Evolutionary conservation across 2,329 filamentous ascomycete species (phyloP).

Genomic region (Penicillium sp.): DNA sequence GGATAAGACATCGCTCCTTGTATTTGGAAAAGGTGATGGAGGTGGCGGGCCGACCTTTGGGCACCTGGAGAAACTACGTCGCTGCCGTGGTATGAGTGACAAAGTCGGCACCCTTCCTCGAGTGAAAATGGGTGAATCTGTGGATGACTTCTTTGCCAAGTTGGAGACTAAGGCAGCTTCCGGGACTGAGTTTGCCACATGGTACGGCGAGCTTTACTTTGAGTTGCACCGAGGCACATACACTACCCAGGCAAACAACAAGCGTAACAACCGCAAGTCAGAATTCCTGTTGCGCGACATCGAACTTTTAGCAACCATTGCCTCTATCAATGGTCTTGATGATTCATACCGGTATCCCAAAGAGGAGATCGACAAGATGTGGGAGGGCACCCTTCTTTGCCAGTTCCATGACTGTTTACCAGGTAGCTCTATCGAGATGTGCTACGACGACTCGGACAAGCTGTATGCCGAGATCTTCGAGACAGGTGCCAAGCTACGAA

Average conservation of each 20-base stretch:
- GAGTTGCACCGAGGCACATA: constrained; percentile 96
- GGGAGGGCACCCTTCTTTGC: constrained; percentile 85
- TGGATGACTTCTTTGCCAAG: constrained; percentile 89
- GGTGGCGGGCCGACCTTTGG: constrained; percentile 92
- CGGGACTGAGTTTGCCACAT: constrained; percentile 75
- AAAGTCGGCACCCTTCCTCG: constrained; percentile 77
- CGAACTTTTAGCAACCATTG: constrained; percentile 81
- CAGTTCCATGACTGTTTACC: constrained; percentile 98
- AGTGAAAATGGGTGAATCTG: constrained; percentile 81
- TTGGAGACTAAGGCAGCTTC: constrained; percentile 71
- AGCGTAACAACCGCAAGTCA: constrained; percentile 82
- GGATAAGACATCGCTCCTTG: constrained; percentile 81
- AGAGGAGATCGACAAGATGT: constrained; percentile 89
- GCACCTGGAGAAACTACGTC: constrained; percentile 88
- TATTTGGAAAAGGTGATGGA: constrained; percentile 95
- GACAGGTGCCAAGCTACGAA: constrained; percentile 67
- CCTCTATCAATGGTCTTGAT: constrained; percentile 63
- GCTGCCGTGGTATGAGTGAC: constrained; percentile 88
- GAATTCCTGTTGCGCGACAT: constrained; percentile 83
- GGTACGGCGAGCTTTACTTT: constrained; percentile 98
- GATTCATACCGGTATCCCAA: constrained; percentile 82
- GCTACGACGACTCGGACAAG: constrained; percentile 91
- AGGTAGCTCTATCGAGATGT: constrained; percentile 95
- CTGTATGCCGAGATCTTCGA: constrained; percentile 80
- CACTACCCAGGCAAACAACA: constrained; percentile 96